Percentiles rank a stretch among this genome's conserved stretches.
Evolutionary conservation across 2,329 filamentous ascomycete genomes (phyloP).

Genomic region (Trichophaea hybrida): DNA sequence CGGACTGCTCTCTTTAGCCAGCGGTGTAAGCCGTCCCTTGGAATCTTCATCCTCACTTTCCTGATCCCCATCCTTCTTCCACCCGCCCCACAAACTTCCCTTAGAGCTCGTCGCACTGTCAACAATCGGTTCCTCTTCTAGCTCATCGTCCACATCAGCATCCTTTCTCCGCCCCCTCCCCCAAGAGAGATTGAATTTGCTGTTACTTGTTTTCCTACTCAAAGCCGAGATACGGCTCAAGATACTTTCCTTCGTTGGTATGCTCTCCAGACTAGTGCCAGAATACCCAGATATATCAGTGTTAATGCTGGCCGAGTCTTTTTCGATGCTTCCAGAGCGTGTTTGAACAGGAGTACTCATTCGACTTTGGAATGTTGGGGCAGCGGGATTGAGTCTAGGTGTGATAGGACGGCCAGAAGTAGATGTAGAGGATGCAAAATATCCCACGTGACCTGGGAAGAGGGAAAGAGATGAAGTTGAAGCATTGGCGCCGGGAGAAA

Average conservation of each 20-base stretch:
- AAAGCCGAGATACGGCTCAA: slow-evolving; percentile 23
- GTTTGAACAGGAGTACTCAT: slow-evolving; percentile 9
- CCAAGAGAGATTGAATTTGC: slow-evolving; percentile 27
- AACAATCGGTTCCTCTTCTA: slow-evolving; percentile 2
- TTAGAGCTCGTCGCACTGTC: background rate
- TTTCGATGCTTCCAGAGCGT: slow-evolving; percentile 2
- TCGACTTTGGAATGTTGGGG: slow-evolving; percentile 69
- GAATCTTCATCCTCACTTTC: slow-evolving; percentile 7
- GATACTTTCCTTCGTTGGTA: slow-evolving; percentile 20
- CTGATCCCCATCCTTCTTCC: slow-evolving; percentile 7
- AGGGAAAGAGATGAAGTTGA: slow-evolving; percentile 13
- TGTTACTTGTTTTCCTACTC: slow-evolving; percentile 24
- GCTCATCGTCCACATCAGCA: slow-evolving; percentile 14
- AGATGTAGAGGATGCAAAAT: slow-evolving; percentile 8
- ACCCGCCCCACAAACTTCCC: background rate
- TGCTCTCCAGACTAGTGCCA: slow-evolving; percentile 12
- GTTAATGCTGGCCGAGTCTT: slow-evolving; percentile 20
- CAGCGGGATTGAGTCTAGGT: slow-evolving; percentile 66
- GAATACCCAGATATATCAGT: slow-evolving; percentile 11
- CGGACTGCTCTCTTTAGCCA: background rate
- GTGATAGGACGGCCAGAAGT: slow-evolving; percentile 36
- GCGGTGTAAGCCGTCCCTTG: slow-evolving; percentile 1
- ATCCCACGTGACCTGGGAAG: slow-evolving; percentile 16
- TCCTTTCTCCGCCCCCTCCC: slow-evolving; percentile 20
- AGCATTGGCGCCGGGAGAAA: slow-evolving; percentile 16